Base-by-base conservation (phyloP, 805 yeast species). In the Candida quercuum region DNA sequence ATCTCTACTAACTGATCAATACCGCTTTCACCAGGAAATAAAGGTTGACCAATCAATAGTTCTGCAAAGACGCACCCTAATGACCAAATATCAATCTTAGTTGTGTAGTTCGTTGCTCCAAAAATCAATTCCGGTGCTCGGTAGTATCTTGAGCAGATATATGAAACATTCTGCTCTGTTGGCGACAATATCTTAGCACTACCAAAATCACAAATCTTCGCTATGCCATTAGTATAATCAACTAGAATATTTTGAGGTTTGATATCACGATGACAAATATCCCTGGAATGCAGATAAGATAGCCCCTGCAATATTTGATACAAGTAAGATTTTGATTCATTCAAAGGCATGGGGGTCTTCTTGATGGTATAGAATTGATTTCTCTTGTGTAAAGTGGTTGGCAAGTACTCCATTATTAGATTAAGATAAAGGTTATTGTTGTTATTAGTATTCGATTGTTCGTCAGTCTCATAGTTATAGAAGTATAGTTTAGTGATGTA, bases 21-120 rank as follows among this genome's bases (percentile, higher is more conserved):
- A 27, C 99, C 98, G 42, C 89, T 81, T 59, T 93, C 98, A 32
- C 99, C 99, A 11, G 99, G 99, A 66, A 93, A 93, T 47, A 93
- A 68, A 12, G 99, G 99, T 59, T 88, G 97, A 14, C 99, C 98
- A 40, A 93, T 72, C 46, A 89, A 77, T 53, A 93, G 68, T 64
- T 93, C 99, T 5, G 98, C 98, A 86, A 93, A 88, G 17, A 93
- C 99, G 67, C 99, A 93, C 16, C 96, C 96, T 12, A 95, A 87
- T 12, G 96, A 86, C 99, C 99, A 93, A 33, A 93, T 78, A 60
- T 93, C 99, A 48, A 93, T 93, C 61, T 91, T 89, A 22, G 97
- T 88, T 7, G 98, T 87, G 63, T 93, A 93, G 62, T 89, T 86
- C 20, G 95, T 84, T 12, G 98, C 95, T 15, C 98, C 99, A 67